phyloP scores from a whole-genome alignment of 495 filamentous ascomycete genomes.

The Xylaria scruposa region DNA sequence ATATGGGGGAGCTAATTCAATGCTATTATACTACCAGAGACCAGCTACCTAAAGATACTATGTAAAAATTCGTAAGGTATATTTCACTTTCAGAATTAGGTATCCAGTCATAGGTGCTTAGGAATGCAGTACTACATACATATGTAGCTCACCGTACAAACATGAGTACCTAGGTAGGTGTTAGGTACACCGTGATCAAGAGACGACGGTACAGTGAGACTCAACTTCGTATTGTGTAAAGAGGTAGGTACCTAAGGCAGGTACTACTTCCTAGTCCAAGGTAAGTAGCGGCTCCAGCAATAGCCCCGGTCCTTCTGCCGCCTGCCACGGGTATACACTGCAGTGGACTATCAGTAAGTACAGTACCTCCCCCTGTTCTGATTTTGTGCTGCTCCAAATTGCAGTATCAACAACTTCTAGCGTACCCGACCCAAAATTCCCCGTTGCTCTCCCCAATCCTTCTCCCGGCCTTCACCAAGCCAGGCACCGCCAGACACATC shows the following conservation, averaged over 20 bases:
- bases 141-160: not conserved
- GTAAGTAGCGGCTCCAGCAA: conserved; percentile 11
- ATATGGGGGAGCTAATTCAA: conserved; percentile 1
- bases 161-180: not conserved
- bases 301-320: not conserved
- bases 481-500: conserved; percentile 21
- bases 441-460: conserved; percentile 24
- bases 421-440: conserved; percentile 22
- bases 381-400: conserved; percentile 28
- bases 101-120: not conserved
- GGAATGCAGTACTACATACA: not conserved
- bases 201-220: not conserved
- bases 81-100: not conserved
- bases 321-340: not conserved
- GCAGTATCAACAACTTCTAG: conserved; percentile 27
- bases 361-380: conserved; percentile 21
- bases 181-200: not conserved
- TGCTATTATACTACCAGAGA: not conserved
- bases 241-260: not conserved
- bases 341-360: not conserved
- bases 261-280: not conserved
- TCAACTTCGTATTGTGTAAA: not conserved
- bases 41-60: not conserved
- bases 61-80: not conserved
- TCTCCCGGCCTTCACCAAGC: conserved; percentile 26